phyloP scores from a whole-genome alignment of 2,329 filamentous ascomycete genomes.

The Diaporthe vaccinii region DNA sequence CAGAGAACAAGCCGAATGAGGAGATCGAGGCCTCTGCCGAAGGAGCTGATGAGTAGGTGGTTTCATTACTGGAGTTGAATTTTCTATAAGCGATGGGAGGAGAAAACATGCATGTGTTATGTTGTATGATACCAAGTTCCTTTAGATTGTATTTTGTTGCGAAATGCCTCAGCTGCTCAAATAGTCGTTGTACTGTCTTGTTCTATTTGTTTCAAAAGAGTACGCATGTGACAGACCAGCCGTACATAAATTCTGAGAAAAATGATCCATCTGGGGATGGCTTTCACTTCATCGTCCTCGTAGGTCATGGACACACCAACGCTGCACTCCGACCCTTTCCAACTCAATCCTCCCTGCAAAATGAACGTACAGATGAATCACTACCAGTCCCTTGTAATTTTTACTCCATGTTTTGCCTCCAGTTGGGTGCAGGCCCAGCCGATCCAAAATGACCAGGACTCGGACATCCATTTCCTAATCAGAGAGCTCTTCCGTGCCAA shows the following conservation, averaged over 20 bases:
- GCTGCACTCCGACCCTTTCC: rapidly evolving
- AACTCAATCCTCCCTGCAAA: no score
- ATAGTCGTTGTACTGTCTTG: neutral
- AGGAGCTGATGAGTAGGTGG: neutral
- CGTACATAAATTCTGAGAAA: neutral
- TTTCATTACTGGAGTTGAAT: neutral
- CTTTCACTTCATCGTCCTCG: no score
- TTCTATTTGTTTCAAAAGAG: neutral
- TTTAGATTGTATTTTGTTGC: neutral
- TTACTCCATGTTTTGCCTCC: neutral
- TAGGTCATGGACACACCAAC: no score
- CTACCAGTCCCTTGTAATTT: no score
- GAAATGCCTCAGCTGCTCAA: neutral
- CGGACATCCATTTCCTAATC: neutral
- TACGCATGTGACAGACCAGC: neutral
- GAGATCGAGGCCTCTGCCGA: neutral
- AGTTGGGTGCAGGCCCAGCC: neutral
- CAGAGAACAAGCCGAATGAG: neutral
- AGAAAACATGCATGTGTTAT: neutral
- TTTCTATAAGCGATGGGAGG: conserved; percentile 5
- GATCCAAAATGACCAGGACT: neutral
- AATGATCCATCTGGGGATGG: neutral
- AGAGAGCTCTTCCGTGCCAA: neutral
- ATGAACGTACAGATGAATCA: no score
- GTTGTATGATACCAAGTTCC: conserved; percentile 35